Evolutionary conservation across 441 rosid species (phyloP).

Genomic region (Lepidium campestre): DNA sequence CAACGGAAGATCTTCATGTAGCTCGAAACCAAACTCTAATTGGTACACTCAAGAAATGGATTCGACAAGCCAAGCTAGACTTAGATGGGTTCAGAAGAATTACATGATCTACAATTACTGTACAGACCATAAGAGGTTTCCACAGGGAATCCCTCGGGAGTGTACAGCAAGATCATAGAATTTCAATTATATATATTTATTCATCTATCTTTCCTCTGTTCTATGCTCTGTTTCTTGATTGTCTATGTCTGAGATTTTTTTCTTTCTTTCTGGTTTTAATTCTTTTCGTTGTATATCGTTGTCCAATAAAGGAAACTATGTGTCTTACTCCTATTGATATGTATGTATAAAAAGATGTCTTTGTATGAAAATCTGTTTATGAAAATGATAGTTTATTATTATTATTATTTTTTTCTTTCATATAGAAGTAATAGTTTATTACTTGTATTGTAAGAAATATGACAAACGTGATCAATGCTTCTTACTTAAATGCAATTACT

Average conservation of each 20-base stretch:
- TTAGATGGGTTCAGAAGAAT: conserved; percentile 51
- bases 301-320: conserved; percentile 1
- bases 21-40: conserved; percentile 18
- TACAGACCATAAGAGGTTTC: conserved; percentile 42
- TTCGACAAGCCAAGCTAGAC: conserved; percentile 29
- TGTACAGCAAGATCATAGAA: conserved; percentile 24
- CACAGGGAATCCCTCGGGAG: conserved; percentile 45
- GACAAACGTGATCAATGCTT: conserved; percentile 4
- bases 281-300: conserved; percentile 18
- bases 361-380: not conserved
- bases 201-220: not conserved
- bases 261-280: not conserved
- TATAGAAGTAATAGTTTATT: not conserved
- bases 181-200: not conserved
- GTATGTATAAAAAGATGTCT: conserved; percentile 1
- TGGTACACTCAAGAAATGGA: conserved; percentile 37
- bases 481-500: not conserved
- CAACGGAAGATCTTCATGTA: conserved; percentile 31
- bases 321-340: not conserved
- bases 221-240: not conserved
- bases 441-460: not conserved
- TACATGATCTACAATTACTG: conserved; percentile 54
- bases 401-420: not conserved
- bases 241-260: not conserved
- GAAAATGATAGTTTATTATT: conserved; percentile 18